Evolutionary conservation across 164 flowering plant genomes (phyloP).

Genomic region (Magnolia changhungtana): DNA sequence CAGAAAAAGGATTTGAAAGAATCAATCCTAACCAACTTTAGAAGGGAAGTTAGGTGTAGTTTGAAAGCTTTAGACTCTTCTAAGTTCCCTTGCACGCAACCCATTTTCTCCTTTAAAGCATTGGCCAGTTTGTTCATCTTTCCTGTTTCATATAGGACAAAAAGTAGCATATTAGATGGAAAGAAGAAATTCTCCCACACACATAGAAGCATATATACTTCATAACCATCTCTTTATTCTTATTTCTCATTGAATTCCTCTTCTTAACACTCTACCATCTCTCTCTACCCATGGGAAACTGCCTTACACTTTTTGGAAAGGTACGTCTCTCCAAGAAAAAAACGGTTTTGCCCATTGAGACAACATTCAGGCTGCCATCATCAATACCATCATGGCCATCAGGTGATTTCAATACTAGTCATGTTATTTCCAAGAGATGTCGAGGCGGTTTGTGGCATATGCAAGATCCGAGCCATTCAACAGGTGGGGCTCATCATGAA

Average conservation of each 20-base stretch:
- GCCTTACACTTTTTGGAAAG: not conserved
- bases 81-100: not conserved
- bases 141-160: not conserved
- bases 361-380: constrained; percentile 54
- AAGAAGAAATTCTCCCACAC: not conserved
- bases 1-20: not conserved
- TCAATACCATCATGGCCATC: constrained; percentile 48
- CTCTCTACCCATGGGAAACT: constrained; percentile 3
- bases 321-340: not conserved
- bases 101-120: not conserved
- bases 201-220: constrained; percentile 1
- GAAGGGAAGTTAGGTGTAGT: not conserved
- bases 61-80: not conserved
- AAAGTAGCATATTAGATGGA: too few relatives aligned
- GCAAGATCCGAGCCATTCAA: not conserved
- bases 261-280: not conserved
- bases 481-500: not conserved
- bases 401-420: constrained; percentile 25
- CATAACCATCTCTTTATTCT: not conserved
- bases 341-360: constrained; percentile 31
- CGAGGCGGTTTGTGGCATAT: not conserved
- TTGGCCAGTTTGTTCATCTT: not conserved
- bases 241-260: not conserved
- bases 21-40: not conserved
- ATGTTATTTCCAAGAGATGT: not conserved